Percentiles rank a stretch among this genome's conserved stretches.
Evolutionary conservation across 2,329 filamentous ascomycete species (phyloP).

Genomic region (Aspergillus transmontanensis): DNA sequence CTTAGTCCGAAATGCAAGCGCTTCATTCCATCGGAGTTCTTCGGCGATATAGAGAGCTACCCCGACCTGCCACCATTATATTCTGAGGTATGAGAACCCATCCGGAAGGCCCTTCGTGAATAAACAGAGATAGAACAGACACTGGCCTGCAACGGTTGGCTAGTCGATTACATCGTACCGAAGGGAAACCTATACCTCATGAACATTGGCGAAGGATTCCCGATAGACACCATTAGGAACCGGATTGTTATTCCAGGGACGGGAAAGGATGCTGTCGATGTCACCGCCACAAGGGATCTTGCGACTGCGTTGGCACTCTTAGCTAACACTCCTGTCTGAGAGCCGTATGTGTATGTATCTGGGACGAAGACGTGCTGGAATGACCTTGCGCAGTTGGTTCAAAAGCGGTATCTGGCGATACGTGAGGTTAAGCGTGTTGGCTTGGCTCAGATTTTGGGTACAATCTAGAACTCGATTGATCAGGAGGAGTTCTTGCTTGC

Average conservation of each 20-base stretch:
- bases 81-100: not conserved
- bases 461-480: not conserved
- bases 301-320: not conserved
- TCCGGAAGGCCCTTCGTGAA: slow-evolving; percentile 1
- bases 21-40: slow-evolving; percentile 15
- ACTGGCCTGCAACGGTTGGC: slow-evolving; percentile 6
- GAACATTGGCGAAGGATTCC: slow-evolving; percentile 2
- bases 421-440: not conserved
- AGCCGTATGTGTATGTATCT: not conserved
- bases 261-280: slow-evolving; percentile 2
- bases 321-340: not conserved
- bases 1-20: slow-evolving; percentile 9
- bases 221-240: not conserved
- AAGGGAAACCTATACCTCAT: not conserved
- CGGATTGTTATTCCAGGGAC: slow-evolving; percentile 1
- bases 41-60: slow-evolving; percentile 8
- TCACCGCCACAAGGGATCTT: slow-evolving; percentile 7
- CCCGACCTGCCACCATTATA: slow-evolving; percentile 9
- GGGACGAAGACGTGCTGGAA: not conserved
- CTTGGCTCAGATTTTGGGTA: not conserved
- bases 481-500: not conserved
- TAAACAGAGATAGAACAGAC: slow-evolving; percentile 7
- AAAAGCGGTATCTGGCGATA: not conserved
- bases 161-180: slow-evolving; percentile 9
- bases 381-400: not conserved